Conservation (phyloP, 306 rosid genomes). For the Calophaca sinica region DNA sequence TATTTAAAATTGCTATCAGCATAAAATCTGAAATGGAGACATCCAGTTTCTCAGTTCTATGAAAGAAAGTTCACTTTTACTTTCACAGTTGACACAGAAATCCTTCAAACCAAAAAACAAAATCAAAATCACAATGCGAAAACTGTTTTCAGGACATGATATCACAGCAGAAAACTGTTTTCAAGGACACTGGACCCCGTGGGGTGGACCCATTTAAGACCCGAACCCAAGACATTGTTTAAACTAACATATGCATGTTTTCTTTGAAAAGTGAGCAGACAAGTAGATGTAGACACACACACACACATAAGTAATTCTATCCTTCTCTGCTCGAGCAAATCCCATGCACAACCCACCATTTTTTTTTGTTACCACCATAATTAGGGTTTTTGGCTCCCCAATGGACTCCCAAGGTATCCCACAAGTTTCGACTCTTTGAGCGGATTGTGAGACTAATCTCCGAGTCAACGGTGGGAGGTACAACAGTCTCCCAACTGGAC, state of each 20-base stretch:
- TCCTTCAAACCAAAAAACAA: not conserved
- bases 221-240: no score
- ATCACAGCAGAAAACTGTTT: not conserved
- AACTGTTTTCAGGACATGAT: not conserved
- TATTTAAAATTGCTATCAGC: not conserved
- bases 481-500: no score
- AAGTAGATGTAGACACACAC: no score
- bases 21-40: not conserved
- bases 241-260: not conserved
- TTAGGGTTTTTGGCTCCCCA: no score
- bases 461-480: no score
- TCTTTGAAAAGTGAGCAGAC: not conserved
- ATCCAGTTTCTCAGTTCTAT: no score
- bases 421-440: no score
- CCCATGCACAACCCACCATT: not conserved
- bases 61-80: constrained; percentile 4
- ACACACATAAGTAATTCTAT: not conserved
- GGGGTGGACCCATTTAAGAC: no score
- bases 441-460: no score
- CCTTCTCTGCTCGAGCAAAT: not conserved
- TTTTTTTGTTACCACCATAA: no score
- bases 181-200: no score
- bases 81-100: not conserved
- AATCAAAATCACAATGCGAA: not conserved
- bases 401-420: no score